Conservation (phyloP, 768 basidiomycete genomes). For the Termitomyces sp. region DNA sequence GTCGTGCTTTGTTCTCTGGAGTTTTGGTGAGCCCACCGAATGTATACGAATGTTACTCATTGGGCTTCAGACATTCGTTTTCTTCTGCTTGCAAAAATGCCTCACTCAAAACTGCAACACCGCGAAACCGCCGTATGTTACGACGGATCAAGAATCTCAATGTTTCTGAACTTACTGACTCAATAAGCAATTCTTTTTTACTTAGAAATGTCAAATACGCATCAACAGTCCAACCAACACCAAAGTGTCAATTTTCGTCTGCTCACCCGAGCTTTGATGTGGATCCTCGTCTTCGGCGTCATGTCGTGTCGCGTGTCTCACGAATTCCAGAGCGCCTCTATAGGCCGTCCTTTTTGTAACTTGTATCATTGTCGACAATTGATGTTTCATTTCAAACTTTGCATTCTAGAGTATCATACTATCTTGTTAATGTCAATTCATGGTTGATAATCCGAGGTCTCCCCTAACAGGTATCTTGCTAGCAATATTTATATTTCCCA, state of each 20-base stretch:
- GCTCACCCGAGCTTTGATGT: not conserved
- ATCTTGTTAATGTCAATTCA: not conserved
- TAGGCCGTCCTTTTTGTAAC: slow-evolving; percentile 6
- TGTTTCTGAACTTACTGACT: not conserved
- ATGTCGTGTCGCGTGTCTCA: slow-evolving; percentile 26
- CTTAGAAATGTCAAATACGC: not conserved
- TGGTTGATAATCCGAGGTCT: not conserved
- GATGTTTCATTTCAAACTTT: not conserved
- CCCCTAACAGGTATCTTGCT: not conserved
- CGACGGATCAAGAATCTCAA: not conserved
- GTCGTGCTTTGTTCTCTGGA: slow-evolving; percentile 30
- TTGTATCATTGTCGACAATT: not conserved
- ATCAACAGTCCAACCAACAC: not conserved
- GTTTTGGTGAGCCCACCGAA: slow-evolving; percentile 32
- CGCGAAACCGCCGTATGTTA: slow-evolving; percentile 9
- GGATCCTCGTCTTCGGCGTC: slow-evolving; percentile 4
- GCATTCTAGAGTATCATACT: not conserved
- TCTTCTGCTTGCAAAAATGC: slow-evolving; percentile 8
- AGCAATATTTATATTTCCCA: slow-evolving; percentile 21
- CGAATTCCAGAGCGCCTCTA: slow-evolving; percentile 46
- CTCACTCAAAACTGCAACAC: not conserved
- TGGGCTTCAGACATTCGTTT: slow-evolving; percentile 5
- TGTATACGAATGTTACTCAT: not conserved
- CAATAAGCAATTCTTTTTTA: not conserved
- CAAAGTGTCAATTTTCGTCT: not conserved